Percentiles rank a stretch among this genome's conserved stretches.
phyloP scores from a whole-genome alignment of 1,139 yeast species.

The Saccharomyces hybrid region DNA sequence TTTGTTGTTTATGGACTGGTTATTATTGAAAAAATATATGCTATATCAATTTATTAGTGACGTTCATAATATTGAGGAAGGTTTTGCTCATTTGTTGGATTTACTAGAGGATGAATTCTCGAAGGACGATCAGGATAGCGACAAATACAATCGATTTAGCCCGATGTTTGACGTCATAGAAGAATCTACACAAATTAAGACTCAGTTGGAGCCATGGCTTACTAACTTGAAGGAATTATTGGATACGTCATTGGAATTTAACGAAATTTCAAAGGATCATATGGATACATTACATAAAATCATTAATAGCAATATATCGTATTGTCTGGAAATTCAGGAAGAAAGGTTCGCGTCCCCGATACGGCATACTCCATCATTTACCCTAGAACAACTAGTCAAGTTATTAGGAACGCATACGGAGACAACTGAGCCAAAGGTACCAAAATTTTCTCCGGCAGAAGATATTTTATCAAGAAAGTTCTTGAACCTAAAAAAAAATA shows the following conservation, averaged over 20 bases:
- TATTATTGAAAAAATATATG: slow-evolving; percentile 16
- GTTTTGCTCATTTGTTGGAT: slow-evolving; percentile 39
- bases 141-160: slow-evolving; percentile 14
- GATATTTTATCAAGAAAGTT: slow-evolving; percentile 35
- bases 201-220: slow-evolving; percentile 37
- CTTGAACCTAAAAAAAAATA: slow-evolving; percentile 28
- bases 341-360: slow-evolving; percentile 38
- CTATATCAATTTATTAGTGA: slow-evolving; percentile 36
- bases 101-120: slow-evolving; percentile 31
- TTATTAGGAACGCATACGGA: slow-evolving; percentile 34
- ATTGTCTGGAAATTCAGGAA: slow-evolving; percentile 37
- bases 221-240: slow-evolving; percentile 37
- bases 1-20: background rate
- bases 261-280: slow-evolving; percentile 48
- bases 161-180: slow-evolving; percentile 28
- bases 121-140: slow-evolving; percentile 6
- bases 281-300: slow-evolving; percentile 46
- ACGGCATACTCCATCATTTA: slow-evolving; percentile 36
- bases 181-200: slow-evolving; percentile 35
- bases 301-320: slow-evolving; percentile 40
- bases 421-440: slow-evolving; percentile 29
- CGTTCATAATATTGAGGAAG: slow-evolving; percentile 41
- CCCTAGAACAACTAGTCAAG: slow-evolving; percentile 37
- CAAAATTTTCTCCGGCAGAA: slow-evolving; percentile 34
- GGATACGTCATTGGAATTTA: slow-evolving; percentile 49